These are phyloP conservation scores for Fusarium armeniacum DNA, from an alignment of 2,329 filamentous ascomycete genomes.

Conservation along the genomic window DNA sequence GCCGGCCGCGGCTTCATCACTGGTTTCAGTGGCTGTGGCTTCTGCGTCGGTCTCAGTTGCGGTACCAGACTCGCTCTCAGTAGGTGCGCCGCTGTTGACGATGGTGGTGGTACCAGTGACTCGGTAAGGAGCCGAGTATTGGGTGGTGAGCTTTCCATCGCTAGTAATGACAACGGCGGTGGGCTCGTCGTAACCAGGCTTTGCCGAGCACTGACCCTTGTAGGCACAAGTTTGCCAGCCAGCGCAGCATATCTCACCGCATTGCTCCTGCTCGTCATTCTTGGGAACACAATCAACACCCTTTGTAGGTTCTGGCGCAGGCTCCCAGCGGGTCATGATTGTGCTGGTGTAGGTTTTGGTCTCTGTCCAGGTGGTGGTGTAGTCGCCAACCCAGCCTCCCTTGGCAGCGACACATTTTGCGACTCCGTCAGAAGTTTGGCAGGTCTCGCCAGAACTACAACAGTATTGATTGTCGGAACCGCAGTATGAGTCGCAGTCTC, in stretches of 20 bases:
- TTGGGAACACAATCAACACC: slow-evolving; percentile 65
- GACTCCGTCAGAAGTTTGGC: slow-evolving; percentile 65
- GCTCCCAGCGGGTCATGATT: slow-evolving; percentile 64
- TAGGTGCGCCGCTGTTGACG: slow-evolving; percentile 64
- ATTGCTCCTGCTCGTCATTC: slow-evolving; percentile 70
- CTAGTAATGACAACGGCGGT: slow-evolving; percentile 61
- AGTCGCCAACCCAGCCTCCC: slow-evolving; percentile 54
- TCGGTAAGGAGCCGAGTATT: slow-evolving; percentile 66
- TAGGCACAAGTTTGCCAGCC: slow-evolving; percentile 76
- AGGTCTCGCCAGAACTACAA: slow-evolving; percentile 64
- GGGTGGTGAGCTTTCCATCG: slow-evolving; percentile 66
- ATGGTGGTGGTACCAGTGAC: slow-evolving; percentile 70
- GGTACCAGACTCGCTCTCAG: slow-evolving; percentile 63
- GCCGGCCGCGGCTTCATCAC: slow-evolving; percentile 45
- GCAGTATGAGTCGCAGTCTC: slow-evolving; percentile 67
- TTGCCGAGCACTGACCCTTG: slow-evolving; percentile 69
- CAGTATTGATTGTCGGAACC: slow-evolving; percentile 69
- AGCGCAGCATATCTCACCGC: slow-evolving; percentile 79
- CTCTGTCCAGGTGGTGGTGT: slow-evolving; percentile 72
- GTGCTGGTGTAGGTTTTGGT: slow-evolving; percentile 73
- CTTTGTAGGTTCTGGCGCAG: slow-evolving; percentile 60
- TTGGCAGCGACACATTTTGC: slow-evolving; percentile 63
- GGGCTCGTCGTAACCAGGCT: slow-evolving; percentile 62
- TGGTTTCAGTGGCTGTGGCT: slow-evolving; percentile 64
- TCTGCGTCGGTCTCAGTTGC: slow-evolving; percentile 67